phyloP scores from a whole-genome alignment of 2,329 filamentous ascomycete genomes.

The Epichloe sylvatica region DNA sequence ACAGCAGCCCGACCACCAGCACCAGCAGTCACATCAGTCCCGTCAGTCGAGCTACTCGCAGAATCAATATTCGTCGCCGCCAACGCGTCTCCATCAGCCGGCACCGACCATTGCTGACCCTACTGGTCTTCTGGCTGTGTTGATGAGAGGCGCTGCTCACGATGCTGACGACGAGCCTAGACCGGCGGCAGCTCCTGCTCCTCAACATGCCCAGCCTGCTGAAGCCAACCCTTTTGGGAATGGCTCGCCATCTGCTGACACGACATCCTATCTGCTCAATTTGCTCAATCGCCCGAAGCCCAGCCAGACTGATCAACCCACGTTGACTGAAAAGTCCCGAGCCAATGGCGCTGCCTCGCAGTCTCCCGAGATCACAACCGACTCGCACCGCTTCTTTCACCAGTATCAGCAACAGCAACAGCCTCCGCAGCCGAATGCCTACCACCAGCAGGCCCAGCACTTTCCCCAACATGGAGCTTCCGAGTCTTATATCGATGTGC shows the following conservation, averaged over 20 bases:
- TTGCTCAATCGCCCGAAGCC: constrained; percentile 70
- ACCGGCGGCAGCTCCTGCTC: constrained; percentile 9
- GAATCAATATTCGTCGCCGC: constrained; percentile 13
- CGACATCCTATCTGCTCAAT: constrained; percentile 74
- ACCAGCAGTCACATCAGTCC: constrained; percentile 9
- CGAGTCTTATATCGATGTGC: constrained; percentile 14
- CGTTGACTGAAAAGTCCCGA: constrained; percentile 28
- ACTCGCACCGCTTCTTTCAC: constrained; percentile 16
- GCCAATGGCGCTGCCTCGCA: constrained; percentile 32
- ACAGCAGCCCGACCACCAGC: constrained; percentile 17
- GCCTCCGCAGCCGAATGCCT: constrained; percentile 12
- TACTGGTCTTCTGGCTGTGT: constrained; percentile 42
- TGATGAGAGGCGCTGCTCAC: constrained; percentile 41
- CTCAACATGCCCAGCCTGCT: constrained; percentile 13
- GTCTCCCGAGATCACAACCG: constrained; percentile 21
- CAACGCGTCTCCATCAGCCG: constrained; percentile 39
- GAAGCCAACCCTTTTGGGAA: constrained; percentile 28
- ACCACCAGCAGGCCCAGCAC: constrained; percentile 14
- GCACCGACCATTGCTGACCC: constrained; percentile 43
- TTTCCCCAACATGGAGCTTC: constrained; percentile 14
- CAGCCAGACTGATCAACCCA: constrained; percentile 38
- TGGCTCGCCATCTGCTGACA: constrained; percentile 47
- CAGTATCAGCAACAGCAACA: constrained; percentile 17
- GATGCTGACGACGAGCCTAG: constrained; percentile 31
- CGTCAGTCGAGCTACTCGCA: constrained; percentile 10